phyloP scores from a whole-genome alignment of 176 grass and related monocot genomes.

The Leersia perrieri region DNA sequence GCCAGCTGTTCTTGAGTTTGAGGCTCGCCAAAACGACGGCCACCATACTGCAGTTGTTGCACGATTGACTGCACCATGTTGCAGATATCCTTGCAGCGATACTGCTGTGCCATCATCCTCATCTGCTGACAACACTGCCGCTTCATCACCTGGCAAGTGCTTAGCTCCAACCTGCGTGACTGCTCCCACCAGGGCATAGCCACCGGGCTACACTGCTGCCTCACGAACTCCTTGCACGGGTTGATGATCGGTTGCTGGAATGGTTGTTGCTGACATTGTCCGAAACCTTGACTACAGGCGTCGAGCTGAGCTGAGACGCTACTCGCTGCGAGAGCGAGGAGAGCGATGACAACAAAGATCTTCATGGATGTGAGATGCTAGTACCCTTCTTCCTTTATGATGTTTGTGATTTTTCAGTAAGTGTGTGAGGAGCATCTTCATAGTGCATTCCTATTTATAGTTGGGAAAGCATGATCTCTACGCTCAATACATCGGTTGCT shows the following conservation, averaged over 20 bases:
- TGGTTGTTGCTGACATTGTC: background rate
- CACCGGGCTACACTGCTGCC: background rate
- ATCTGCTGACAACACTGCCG: constrained; percentile 15
- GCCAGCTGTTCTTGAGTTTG: background rate
- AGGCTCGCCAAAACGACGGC: background rate
- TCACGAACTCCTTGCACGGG: background rate
- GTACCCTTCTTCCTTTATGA: background rate
- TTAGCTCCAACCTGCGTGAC: background rate
- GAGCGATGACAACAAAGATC: background rate
- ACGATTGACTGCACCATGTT: background rate
- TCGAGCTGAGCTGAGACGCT: background rate
- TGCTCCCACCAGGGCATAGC: background rate
- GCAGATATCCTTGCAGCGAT: background rate
- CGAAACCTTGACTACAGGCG: background rate
- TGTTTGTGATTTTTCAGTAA: background rate
- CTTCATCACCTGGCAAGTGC: background rate
- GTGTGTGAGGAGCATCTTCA: background rate
- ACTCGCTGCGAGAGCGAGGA: background rate
- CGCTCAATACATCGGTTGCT: background rate
- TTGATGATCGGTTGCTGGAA: background rate
- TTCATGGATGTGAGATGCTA: background rate
- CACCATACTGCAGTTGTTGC: background rate
- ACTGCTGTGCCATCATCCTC: background rate
- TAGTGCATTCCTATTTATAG: background rate
- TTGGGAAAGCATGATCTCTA: background rate